Conservation (phyloP, 2,329 filamentous ascomycete species). For the Ceratocystis harringtonii region DNA sequence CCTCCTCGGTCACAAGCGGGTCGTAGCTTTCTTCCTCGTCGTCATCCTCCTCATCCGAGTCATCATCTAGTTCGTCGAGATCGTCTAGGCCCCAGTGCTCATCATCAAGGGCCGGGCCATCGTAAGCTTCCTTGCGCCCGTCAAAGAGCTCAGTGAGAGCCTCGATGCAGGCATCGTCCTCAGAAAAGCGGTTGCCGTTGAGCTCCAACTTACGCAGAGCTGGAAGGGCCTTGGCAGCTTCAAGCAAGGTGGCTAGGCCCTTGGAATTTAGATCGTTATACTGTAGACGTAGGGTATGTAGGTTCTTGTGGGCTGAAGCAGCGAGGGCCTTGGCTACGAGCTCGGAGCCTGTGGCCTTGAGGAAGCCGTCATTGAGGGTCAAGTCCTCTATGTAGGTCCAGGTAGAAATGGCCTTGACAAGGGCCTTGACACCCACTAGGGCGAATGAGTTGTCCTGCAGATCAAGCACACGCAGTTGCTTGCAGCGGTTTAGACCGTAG, state of each 20-base stretch:
- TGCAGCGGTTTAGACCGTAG: slow-evolving; percentile 59
- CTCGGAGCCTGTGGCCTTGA: slow-evolving; percentile 62
- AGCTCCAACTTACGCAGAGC: slow-evolving; percentile 73
- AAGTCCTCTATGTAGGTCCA: slow-evolving; percentile 72
- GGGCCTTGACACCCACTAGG: slow-evolving; percentile 56
- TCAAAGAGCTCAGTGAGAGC: slow-evolving; percentile 57
- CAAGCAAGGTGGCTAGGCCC: slow-evolving; percentile 55
- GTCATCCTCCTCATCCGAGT: slow-evolving; percentile 47
- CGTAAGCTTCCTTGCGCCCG: slow-evolving; percentile 59
- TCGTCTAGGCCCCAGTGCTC: slow-evolving; percentile 76
- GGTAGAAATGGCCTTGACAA: slow-evolving; percentile 56
- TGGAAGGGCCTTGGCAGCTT: slow-evolving; percentile 56
- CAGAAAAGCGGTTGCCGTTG: slow-evolving; percentile 88
- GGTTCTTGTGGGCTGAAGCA: slow-evolving; percentile 59
- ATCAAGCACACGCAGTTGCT: slow-evolving; percentile 60
- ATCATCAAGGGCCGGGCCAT: slow-evolving; percentile 52
- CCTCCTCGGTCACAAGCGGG: slow-evolving; percentile 41
- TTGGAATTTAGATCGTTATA: slow-evolving; percentile 85
- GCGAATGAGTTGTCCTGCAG: slow-evolving; percentile 98
- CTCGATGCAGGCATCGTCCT: slow-evolving; percentile 62
- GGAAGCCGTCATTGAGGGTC: slow-evolving; percentile 74
- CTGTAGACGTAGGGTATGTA: slow-evolving; percentile 71
- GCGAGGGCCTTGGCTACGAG: slow-evolving; percentile 58
- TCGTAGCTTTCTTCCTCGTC: slow-evolving; percentile 51
- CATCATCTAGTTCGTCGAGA: slow-evolving; percentile 73